phyloP scores from a whole-genome alignment of 768 basidiomycete species.

The Lactifluus subvellereus region DNA sequence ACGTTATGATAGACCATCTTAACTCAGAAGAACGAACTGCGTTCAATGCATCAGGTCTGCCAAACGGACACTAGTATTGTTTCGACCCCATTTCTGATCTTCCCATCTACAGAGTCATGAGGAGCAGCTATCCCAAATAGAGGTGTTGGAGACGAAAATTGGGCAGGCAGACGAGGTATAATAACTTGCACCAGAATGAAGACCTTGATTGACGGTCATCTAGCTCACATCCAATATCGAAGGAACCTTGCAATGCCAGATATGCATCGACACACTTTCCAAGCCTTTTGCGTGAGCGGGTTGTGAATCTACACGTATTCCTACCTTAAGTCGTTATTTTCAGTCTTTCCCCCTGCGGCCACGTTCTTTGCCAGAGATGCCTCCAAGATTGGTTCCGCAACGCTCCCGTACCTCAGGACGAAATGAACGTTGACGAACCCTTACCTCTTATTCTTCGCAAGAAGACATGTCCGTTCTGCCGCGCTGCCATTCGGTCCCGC shows the following conservation, averaged over 20 bases:
- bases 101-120: constrained; percentile 35
- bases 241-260: constrained; percentile 60
- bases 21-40: constrained; percentile 44
- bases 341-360: constrained; percentile 71
- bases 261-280: constrained; percentile 64
- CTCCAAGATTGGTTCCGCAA: constrained; percentile 75
- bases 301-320: not conserved
- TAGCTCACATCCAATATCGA: constrained; percentile 56
- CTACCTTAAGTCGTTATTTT: constrained; percentile 18
- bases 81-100: constrained; percentile 1
- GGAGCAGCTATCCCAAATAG: constrained; percentile 42
- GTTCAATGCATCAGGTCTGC: constrained; percentile 36
- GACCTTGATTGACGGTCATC: not conserved
- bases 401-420: constrained; percentile 47
- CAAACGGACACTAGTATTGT: not conserved
- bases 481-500: constrained; percentile 47
- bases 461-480: constrained; percentile 72
- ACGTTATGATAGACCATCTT: constrained; percentile 42
- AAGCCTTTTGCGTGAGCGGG: constrained; percentile 60
- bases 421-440: constrained; percentile 40
- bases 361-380: constrained; percentile 66
- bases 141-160: constrained; percentile 41
- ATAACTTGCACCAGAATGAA: not conserved
- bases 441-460: constrained; percentile 49
- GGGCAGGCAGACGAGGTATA: constrained; percentile 55